These are phyloP conservation scores for Nadsonia commutata DNA, from an alignment of 1,139 yeast species.

Conservation along the genomic window DNA sequence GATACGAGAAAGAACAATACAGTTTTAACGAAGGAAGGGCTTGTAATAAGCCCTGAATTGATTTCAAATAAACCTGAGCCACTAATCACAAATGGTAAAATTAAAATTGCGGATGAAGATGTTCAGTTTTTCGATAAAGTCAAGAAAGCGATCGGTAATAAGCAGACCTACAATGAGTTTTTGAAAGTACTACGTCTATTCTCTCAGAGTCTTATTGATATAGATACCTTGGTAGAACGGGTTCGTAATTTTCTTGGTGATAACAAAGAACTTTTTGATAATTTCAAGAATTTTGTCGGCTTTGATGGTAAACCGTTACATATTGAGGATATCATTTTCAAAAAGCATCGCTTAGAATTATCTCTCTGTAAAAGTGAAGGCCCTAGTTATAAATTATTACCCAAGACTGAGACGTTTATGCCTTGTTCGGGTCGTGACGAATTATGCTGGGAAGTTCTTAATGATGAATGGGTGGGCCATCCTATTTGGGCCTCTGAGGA, in stretches of 20 bases:
- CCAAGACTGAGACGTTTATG: conserved; percentile 90
- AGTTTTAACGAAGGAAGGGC: conserved; percentile 3
- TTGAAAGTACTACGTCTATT: conserved; percentile 72
- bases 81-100: background rate
- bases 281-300: conserved; percentile 90
- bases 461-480: conserved; percentile 98
- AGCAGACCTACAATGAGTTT: conserved; percentile 82
- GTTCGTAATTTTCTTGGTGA: conserved; percentile 76
- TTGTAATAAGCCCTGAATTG: conserved; percentile 25
- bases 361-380: conserved; percentile 70
- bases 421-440: conserved; percentile 98
- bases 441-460: conserved; percentile 97
- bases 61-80: conserved; percentile 12
- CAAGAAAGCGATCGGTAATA: conserved; percentile 77
- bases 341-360: conserved; percentile 79
- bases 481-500: conserved; percentile 99
- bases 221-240: conserved; percentile 64
- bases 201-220: conserved; percentile 82
- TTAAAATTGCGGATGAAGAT: conserved; percentile 41
- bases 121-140: conserved; percentile 83
- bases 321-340: conserved; percentile 78
- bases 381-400: conserved; percentile 84
- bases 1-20: conserved; percentile 5
- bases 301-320: conserved; percentile 44
- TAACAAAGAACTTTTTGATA: conserved; percentile 61